Conservation (phyloP, 371 early-diverging fungal genomes). For the Dichotomocladium elegans region DNA sequence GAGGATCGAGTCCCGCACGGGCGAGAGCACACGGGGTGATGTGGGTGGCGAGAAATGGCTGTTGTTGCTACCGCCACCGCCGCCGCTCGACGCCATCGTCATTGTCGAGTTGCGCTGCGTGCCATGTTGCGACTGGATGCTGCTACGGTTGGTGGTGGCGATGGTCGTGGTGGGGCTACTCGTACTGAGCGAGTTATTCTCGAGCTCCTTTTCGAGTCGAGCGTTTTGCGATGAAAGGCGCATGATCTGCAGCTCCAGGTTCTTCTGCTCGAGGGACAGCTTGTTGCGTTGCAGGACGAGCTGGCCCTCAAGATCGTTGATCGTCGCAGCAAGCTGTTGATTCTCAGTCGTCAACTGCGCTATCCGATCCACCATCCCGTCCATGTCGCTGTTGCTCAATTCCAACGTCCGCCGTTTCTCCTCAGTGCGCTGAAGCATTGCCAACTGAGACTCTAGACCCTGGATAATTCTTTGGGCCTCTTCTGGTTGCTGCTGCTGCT, state of each 20-base stretch:
- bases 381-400: background rate
- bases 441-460: background rate
- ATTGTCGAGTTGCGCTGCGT: background rate
- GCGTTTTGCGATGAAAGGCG: slow-evolving; percentile 38
- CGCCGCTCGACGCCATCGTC: slow-evolving; percentile 21
- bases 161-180: too few relatives aligned
- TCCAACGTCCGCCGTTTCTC: background rate
- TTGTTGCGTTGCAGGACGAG: slow-evolving; percentile 30
- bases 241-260: slow-evolving; percentile 37
- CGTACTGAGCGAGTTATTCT: too few relatives aligned
- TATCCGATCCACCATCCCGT: slow-evolving; percentile 3
- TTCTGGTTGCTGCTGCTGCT: slow-evolving; percentile 1
- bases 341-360: slow-evolving; percentile 24
- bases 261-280: slow-evolving; percentile 30
- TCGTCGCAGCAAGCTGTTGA: slow-evolving; percentile 23
- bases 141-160: too few relatives aligned
- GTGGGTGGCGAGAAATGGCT: slow-evolving; percentile 15
- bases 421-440: background rate
- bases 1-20: slow-evolving; percentile 16
- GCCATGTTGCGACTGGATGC: slow-evolving; percentile 1
- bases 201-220: slow-evolving; percentile 45
- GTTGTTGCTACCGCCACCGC: slow-evolving; percentile 3
- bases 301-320: slow-evolving; percentile 36
- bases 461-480: slow-evolving; percentile 4
- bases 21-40: slow-evolving; percentile 14